These are phyloP conservation scores for Syncephalastrum racemosum DNA, from an alignment of 371 early-diverging fungal species.

Conservation along the genomic window DNA sequence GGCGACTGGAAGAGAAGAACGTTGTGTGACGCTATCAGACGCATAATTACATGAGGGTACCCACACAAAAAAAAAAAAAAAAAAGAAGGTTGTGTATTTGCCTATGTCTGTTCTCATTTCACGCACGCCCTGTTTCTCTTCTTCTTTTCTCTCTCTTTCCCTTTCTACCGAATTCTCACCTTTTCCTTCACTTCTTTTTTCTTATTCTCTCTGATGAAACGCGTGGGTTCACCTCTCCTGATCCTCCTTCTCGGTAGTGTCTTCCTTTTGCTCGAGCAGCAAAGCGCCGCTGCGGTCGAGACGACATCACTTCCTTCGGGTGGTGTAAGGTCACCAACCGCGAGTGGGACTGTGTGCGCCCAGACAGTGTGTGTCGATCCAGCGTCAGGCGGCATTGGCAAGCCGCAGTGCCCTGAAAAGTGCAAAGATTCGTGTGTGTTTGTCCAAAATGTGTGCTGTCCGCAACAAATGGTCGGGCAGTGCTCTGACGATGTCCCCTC, in stretches of 20 bases:
- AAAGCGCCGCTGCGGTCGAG: constrained; percentile 2
- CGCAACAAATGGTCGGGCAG: not conserved
- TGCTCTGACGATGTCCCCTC: constrained; percentile 2
- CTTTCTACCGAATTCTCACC: not conserved
- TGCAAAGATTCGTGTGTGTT: constrained; percentile 1
- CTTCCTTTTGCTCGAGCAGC: not conserved
- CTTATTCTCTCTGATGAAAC: not conserved
- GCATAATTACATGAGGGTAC: too few species aligned
- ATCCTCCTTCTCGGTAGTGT: constrained; percentile 1
- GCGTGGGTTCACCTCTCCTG: constrained; percentile 1
- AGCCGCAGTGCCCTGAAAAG: constrained; percentile 1
- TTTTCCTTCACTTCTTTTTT: not conserved
- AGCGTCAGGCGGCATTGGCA: not conserved
- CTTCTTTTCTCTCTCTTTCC: not conserved
- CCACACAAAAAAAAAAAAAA: too few species aligned
- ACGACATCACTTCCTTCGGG: constrained; percentile 4
- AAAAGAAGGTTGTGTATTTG: too few species aligned
- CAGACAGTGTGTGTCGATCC: constrained; percentile 6
- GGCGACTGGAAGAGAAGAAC: too few species aligned
- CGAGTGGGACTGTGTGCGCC: not conserved
- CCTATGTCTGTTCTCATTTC: too few species aligned
- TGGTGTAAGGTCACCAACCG: not conserved
- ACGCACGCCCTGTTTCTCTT: not conserved
- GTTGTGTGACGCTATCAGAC: too few species aligned
- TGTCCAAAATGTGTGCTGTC: constrained; percentile 6